A percentile compares a stretch with the other conserved stretches of the same genome.
Conservation (phyloP, 495 filamentous ascomycete species). For the Cercophora newfieldiana region DNA sequence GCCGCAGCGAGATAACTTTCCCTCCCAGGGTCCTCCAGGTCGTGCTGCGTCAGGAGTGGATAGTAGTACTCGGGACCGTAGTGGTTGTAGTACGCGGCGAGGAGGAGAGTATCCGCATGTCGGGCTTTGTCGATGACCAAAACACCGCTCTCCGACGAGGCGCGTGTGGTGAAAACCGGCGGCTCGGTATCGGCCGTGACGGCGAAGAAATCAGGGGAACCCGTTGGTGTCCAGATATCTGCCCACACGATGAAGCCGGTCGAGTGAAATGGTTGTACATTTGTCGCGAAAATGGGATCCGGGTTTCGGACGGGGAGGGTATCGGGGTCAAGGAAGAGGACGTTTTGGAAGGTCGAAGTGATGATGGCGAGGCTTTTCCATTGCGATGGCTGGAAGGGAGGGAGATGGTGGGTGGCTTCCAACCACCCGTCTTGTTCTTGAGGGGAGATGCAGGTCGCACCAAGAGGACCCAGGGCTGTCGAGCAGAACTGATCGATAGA, state of each 20-base stretch:
- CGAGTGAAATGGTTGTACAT: conserved; percentile 51
- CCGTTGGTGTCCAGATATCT: conserved; percentile 60
- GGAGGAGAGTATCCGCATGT: conserved; percentile 53
- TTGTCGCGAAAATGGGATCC: conserved; percentile 45
- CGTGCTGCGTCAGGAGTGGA: conserved; percentile 56
- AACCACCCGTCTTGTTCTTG: conserved; percentile 16
- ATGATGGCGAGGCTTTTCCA: conserved; percentile 62
- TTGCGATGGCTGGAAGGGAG: conserved; percentile 47
- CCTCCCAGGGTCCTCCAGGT: conserved; percentile 62
- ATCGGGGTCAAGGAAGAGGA: conserved; percentile 65
- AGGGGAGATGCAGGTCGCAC: conserved; percentile 50
- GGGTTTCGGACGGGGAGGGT: conserved; percentile 55
- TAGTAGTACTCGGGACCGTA: conserved; percentile 62
- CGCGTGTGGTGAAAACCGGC: conserved; percentile 41
- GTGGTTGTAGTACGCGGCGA: conserved; percentile 64
- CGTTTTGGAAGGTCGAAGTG: conserved; percentile 59
- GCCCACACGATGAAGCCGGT: conserved; percentile 61
- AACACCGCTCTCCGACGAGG: conserved; percentile 56
- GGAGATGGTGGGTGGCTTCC: not conserved
- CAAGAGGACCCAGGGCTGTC: conserved; percentile 48
- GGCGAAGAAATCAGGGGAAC: conserved; percentile 53
- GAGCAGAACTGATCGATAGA: conserved; percentile 57
- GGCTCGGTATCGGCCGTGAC: conserved; percentile 44
- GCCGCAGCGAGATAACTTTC: conserved; percentile 64
- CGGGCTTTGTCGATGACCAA: conserved; percentile 57